Evolutionary conservation across 805 yeast species (phyloP).

Genomic region (Ogataea trehalophila): DNA sequence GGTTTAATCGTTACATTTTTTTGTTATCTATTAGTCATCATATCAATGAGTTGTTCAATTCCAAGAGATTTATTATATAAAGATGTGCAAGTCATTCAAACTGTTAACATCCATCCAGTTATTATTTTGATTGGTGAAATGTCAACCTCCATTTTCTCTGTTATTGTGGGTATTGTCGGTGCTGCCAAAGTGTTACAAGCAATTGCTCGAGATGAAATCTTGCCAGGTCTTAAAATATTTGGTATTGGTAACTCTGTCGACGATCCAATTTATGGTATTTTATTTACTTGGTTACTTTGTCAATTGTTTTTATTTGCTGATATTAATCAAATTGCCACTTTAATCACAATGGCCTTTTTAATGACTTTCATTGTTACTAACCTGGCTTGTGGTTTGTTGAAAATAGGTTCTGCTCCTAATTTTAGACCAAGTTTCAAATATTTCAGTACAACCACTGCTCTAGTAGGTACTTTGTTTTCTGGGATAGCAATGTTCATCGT

Average conservation of each 20-base stretch:
- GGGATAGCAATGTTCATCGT: slow-evolving; percentile 88
- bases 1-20: slow-evolving; percentile 76
- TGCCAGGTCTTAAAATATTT: slow-evolving; percentile 73
- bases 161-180: slow-evolving; percentile 93
- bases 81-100: slow-evolving; percentile 84
- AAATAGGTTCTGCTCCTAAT: slow-evolving; percentile 94
- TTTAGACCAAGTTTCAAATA: slow-evolving; percentile 93
- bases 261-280: slow-evolving; percentile 62
- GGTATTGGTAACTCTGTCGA: slow-evolving; percentile 42
- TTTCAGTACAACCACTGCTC: slow-evolving; percentile 79
- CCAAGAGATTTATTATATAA: slow-evolving; percentile 72
- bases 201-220: slow-evolving; percentile 77
- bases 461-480: slow-evolving; percentile 64
- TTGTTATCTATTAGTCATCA: slow-evolving; percentile 73
- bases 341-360: slow-evolving; percentile 94
- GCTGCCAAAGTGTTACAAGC: slow-evolving; percentile 92
- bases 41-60: slow-evolving; percentile 72
- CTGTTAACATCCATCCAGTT: slow-evolving; percentile 63
- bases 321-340: slow-evolving; percentile 88
- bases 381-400: slow-evolving; percentile 84
- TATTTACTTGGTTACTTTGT: slow-evolving; percentile 75
- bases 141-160: slow-evolving; percentile 86
- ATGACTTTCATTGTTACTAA: slow-evolving; percentile 96
- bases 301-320: slow-evolving; percentile 86
- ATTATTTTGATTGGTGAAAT: slow-evolving; percentile 84